These are phyloP conservation scores for Ogataea thermomethanolica DNA, from an alignment of 805 yeast genomes.

Conservation along the genomic window DNA sequence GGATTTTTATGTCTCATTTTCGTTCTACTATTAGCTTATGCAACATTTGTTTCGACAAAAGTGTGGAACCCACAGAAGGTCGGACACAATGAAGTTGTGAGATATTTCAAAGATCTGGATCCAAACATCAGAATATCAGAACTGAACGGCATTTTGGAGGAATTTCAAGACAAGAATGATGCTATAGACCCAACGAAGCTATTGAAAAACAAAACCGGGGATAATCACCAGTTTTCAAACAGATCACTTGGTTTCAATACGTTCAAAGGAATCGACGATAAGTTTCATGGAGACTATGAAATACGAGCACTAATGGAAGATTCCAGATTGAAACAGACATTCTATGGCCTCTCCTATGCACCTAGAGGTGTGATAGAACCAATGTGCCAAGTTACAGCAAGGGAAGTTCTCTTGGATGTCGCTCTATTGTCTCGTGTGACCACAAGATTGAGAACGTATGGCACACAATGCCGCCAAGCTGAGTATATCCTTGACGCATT, in stretches of 20 bases:
- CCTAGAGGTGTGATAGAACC: constrained; percentile 52
- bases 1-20: constrained; percentile 5
- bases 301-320: constrained; percentile 37
- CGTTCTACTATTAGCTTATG: constrained; percentile 11
- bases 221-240: no score
- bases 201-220: no score
- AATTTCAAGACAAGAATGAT: background rate
- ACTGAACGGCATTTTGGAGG: constrained; percentile 9
- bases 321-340: constrained; percentile 33
- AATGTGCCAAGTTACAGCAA: constrained; percentile 44
- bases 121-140: constrained; percentile 9
- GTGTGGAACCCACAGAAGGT: constrained; percentile 10
- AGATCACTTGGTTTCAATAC: constrained; percentile 12
- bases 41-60: constrained; percentile 15
- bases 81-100: constrained; percentile 10
- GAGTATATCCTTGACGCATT: constrained; percentile 52
- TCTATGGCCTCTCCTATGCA: constrained; percentile 59
- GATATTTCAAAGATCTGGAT: constrained; percentile 12
- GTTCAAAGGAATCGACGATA: constrained; percentile 32
- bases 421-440: constrained; percentile 58
- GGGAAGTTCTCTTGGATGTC: constrained; percentile 54
- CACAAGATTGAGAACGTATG: constrained; percentile 52
- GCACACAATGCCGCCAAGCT: constrained; percentile 60
- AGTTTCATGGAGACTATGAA: constrained; percentile 35
- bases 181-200: no score